These are phyloP conservation scores for Phytophthora ohioensis DNA, from an alignment of 352 stramenopile species.

Conservation along the genomic window DNA sequence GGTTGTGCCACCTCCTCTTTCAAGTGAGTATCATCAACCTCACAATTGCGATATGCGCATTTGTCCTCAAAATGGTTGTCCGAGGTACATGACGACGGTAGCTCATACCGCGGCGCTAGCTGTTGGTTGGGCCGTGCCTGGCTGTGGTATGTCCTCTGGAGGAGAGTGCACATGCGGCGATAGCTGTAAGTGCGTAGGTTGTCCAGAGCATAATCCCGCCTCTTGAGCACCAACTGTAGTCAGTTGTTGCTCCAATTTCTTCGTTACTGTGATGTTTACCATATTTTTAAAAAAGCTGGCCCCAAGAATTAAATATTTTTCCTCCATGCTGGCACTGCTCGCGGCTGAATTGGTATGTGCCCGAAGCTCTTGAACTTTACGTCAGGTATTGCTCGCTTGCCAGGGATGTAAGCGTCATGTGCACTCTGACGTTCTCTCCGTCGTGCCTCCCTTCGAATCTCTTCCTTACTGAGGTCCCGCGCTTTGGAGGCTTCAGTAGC, in stretches of 20 bases:
- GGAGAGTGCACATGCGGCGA: conserved; percentile 85
- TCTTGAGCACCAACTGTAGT: conserved; percentile 20
- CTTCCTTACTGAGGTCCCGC: conserved; percentile 53
- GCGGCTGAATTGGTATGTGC: conserved; percentile 70
- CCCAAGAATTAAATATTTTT: conserved; percentile 49
- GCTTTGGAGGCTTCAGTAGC: conserved; percentile 66
- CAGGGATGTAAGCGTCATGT: conserved; percentile 66
- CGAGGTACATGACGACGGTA: conserved; percentile 80
- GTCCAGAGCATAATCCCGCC: conserved; percentile 76
- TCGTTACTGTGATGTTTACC: conserved; percentile 16
- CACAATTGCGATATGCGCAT: conserved; percentile 73
- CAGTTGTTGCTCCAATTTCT: not conserved
- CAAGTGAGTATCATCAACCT: conserved; percentile 22
- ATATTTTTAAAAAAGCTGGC: conserved; percentile 11
- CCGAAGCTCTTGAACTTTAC: conserved; percentile 79
- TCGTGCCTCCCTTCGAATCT: conserved; percentile 50
- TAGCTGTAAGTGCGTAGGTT: conserved; percentile 79
- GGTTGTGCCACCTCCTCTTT: conserved; percentile 23
- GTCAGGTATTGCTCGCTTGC: conserved; percentile 52
- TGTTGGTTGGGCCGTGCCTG: conserved; percentile 80
- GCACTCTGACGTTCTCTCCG: conserved; percentile 52
- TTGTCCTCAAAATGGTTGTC: conserved; percentile 74
- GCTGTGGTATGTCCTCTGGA: conserved; percentile 81
- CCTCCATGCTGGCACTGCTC: conserved; percentile 65
- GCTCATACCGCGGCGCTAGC: conserved; percentile 82